Percentiles rank a stretch among this genome's conserved stretches.
phyloP scores from a whole-genome alignment of 352 stramenopile genomes.

The Globisporangium alternatum region DNA sequence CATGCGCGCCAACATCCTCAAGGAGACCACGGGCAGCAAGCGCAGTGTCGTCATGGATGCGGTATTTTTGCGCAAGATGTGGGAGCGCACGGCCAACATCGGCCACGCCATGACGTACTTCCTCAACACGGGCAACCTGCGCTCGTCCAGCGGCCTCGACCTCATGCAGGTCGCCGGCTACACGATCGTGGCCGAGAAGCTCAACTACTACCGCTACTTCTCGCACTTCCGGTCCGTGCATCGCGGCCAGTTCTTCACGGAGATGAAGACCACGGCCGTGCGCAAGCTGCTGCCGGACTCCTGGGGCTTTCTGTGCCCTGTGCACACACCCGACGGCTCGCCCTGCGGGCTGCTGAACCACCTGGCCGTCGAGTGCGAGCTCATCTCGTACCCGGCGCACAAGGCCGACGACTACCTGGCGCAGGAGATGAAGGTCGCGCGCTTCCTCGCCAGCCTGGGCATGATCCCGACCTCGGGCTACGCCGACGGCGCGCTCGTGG shows the following conservation, averaged over 20 bases:
- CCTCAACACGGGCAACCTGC: slow-evolving; percentile 98
- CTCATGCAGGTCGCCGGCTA: slow-evolving; percentile 97
- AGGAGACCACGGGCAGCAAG: slow-evolving; percentile 52
- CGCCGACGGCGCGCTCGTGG: slow-evolving; percentile 75
- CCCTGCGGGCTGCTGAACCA: slow-evolving; percentile 99
- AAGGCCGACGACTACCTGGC: slow-evolving; percentile 67
- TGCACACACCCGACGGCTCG: slow-evolving; percentile 99
- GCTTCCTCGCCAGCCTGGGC: slow-evolving; percentile 71
- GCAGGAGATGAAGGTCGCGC: slow-evolving; percentile 73
- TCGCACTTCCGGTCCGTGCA: slow-evolving; percentile 99
- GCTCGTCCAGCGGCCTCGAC: slow-evolving; percentile 96
- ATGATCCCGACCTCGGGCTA: slow-evolving; percentile 84
- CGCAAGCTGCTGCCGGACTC: slow-evolving; percentile 98
- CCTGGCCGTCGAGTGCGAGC: slow-evolving; percentile 91
- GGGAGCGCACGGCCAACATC: slow-evolving; percentile 88
- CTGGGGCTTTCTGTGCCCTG: slow-evolving; percentile 99
- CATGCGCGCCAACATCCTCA: slow-evolving; percentile 80
- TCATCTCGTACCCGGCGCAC: slow-evolving; percentile 79
- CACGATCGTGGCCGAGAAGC: slow-evolving; percentile 98
- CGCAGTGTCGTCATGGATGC: slow-evolving; percentile 72
- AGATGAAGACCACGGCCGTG: slow-evolving; percentile 99
- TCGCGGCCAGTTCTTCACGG: slow-evolving; percentile 99
- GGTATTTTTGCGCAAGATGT: slow-evolving; percentile 92
- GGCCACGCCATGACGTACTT: slow-evolving; percentile 98
- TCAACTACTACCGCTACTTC: slow-evolving; percentile 99